Percentiles rank a stretch among this genome's conserved stretches.
Evolutionary conservation across 768 basidiomycete species (phyloP).

Genomic region (Macrolepiota albuminosa): DNA sequence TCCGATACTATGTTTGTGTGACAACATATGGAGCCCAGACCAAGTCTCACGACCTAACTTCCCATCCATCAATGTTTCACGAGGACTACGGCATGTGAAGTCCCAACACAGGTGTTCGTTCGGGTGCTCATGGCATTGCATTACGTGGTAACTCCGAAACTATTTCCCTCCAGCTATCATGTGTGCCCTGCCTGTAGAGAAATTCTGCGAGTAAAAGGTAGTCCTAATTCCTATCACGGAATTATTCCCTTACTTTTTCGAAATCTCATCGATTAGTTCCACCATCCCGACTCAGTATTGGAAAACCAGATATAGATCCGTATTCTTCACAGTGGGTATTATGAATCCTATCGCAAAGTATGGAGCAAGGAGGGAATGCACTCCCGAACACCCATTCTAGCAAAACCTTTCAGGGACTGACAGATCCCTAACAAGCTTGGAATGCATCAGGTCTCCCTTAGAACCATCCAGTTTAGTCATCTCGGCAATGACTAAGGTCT

Average conservation of each 20-base stretch:
- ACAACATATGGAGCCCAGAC: not conserved
- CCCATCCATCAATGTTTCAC: conserved; percentile 7
- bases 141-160: not conserved
- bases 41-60: not conserved
- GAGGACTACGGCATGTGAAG: not conserved
- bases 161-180: not conserved
- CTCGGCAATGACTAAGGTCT: not conserved
- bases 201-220: not conserved
- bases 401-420: too few species aligned
- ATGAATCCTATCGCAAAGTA: too few species aligned
- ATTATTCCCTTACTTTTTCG: not conserved
- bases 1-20: too few species aligned
- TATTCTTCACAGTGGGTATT: too few species aligned
- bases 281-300: too few species aligned
- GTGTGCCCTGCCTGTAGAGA: not conserved
- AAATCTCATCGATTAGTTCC: not conserved
- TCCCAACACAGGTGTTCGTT: not conserved
- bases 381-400: too few species aligned
- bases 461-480: not conserved
- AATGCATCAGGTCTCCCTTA: not conserved
- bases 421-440: not conserved
- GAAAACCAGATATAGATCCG: too few species aligned
- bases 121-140: not conserved
- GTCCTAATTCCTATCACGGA: not conserved
- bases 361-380: too few species aligned